These are phyloP conservation scores for Saturnispora silvae DNA, from an alignment of 805 yeast species.

Conservation along the genomic window DNA sequence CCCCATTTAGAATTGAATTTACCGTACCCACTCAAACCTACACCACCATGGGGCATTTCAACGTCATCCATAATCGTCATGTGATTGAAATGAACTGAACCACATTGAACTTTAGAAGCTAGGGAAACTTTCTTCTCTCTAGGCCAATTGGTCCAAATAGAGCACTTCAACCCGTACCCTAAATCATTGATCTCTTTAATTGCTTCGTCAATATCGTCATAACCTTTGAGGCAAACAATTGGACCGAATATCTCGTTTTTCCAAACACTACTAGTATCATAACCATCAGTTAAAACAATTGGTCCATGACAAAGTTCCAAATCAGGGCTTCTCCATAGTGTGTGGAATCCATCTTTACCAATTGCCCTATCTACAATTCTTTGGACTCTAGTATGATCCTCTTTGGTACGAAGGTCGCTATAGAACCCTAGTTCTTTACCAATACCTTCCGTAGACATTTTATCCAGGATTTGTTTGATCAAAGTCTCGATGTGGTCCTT, in stretches of 20 bases:
- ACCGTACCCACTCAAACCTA: constrained; percentile 33
- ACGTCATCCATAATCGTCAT: constrained; percentile 19
- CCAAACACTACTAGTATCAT: constrained; percentile 23
- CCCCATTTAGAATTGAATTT: constrained; percentile 38
- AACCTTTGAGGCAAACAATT: constrained; percentile 26
- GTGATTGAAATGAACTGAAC: constrained; percentile 29
- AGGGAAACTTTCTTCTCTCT: neutral
- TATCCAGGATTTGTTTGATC: constrained; percentile 12
- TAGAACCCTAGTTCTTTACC: constrained; percentile 10
- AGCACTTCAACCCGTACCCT: constrained; percentile 31
- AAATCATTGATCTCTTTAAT: constrained; percentile 21
- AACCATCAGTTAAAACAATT: constrained; percentile 25
- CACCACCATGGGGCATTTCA: constrained; percentile 36
- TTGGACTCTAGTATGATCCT: constrained; percentile 18
- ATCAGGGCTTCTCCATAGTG: constrained; percentile 15
- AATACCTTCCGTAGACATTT: constrained; percentile 8
- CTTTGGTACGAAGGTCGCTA: constrained; percentile 23
- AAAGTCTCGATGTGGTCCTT: constrained; percentile 23
- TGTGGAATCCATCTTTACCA: constrained; percentile 26
- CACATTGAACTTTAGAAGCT: constrained; percentile 22
- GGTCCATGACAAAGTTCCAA: constrained; percentile 17
- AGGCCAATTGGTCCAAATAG: constrained; percentile 28
- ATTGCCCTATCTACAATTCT: constrained; percentile 29
- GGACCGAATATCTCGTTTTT: constrained; percentile 36
- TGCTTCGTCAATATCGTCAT: constrained; percentile 13